Conservation (phyloP, 768 basidiomycete species). For the Boletus huronensis region DNA sequence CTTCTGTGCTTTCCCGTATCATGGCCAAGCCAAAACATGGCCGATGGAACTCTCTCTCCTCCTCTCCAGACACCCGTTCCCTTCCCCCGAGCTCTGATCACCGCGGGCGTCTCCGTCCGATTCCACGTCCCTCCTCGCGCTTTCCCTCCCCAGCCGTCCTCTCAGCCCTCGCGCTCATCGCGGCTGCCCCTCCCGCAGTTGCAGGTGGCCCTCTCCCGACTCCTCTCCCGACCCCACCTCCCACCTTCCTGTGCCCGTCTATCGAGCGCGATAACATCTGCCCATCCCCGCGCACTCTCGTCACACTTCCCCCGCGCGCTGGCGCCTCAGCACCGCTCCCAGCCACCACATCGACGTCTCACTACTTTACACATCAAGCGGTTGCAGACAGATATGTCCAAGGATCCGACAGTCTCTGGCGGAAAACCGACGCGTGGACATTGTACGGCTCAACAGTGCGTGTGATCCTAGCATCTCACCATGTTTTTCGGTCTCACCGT, state of each 20-base stretch:
- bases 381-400: conserved; percentile 56
- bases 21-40: conserved; percentile 55
- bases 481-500: not conserved
- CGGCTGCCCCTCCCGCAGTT: conserved; percentile 42
- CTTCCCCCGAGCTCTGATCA: conserved; percentile 13
- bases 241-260: conserved; percentile 60
- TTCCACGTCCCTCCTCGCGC: conserved; percentile 11
- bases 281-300: not conserved
- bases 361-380: not conserved
- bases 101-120: not conserved
- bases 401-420: conserved; percentile 57
- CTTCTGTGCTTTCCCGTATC: conserved; percentile 35
- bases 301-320: not conserved
- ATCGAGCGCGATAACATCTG: conserved; percentile 26
- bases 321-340: conserved; percentile 8
- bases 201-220: conserved; percentile 43
- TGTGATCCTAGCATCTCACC: conserved; percentile 4
- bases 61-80: conserved; percentile 1
- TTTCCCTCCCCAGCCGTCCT: conserved; percentile 51
- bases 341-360: conserved; percentile 1
- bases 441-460: conserved; percentile 71
- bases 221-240: conserved; percentile 36
- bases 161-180: conserved; percentile 55
- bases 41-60: conserved; percentile 20
- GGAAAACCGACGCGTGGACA: conserved; percentile 50